phyloP scores from a whole-genome alignment of 2,329 filamentous ascomycete genomes.

The Penicillium sp. region DNA sequence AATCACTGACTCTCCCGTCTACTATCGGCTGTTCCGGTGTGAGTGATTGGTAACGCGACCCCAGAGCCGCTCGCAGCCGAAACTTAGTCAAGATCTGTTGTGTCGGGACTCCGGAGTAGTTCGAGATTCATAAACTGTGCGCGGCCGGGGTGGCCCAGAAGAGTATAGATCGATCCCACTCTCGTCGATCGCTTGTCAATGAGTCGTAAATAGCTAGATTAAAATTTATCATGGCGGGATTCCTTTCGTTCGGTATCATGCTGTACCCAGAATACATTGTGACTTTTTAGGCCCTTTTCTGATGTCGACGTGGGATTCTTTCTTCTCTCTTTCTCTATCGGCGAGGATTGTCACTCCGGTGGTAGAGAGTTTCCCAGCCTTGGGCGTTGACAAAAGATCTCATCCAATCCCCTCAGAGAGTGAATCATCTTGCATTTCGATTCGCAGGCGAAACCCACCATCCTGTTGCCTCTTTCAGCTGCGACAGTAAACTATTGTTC shows the following conservation, averaged over 20 bases:
- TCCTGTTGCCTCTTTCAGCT: background rate
- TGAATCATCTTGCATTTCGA: background rate
- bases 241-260: constrained; percentile 7
- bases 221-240: constrained; percentile 6
- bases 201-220: constrained; percentile 12
- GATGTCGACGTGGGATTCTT: constrained; percentile 1
- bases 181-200: constrained; percentile 17
- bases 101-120: too few species aligned
- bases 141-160: constrained; percentile 15
- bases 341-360: too few species aligned
- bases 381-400: too few species aligned
- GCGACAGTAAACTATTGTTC: background rate
- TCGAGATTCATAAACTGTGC: too few species aligned
- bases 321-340: background rate
- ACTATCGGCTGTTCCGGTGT: too few species aligned
- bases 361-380: too few species aligned
- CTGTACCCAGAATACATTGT: constrained; percentile 5
- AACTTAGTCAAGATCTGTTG: too few species aligned
- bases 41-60: background rate
- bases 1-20: too few species aligned
- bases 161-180: constrained; percentile 20
- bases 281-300: background rate
- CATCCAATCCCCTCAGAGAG: too few species aligned
- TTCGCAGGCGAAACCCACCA: background rate
- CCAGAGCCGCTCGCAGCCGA: background rate